A percentile compares a stretch with the other conserved stretches of the same genome.
Conservation (phyloP, 305 asterid species). For the Rubia peregrina region DNA sequence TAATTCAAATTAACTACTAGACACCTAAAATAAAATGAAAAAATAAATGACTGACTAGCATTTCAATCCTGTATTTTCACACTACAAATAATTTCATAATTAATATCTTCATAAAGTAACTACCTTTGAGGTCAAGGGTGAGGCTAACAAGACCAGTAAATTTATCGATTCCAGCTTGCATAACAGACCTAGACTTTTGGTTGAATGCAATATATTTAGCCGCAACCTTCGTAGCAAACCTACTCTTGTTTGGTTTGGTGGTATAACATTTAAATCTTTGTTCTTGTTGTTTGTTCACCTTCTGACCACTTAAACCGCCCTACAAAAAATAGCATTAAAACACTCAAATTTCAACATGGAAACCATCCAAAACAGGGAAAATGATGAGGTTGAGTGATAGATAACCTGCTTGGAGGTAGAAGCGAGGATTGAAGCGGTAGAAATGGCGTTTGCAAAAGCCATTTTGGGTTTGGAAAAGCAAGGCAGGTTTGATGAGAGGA, state of each 20-base stretch:
- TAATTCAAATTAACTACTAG: too few relatives aligned
- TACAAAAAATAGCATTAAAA: constrained; percentile 15
- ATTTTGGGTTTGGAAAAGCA: not conserved
- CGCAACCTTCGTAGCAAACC: constrained; percentile 38
- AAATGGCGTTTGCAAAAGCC: constrained; percentile 73
- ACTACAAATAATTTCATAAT: not conserved
- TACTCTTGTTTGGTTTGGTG: constrained; percentile 30
- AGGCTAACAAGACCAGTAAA: constrained; percentile 90
- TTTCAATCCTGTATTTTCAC: too few relatives aligned
- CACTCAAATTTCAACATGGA: not conserved
- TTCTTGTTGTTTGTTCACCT: constrained; percentile 55
- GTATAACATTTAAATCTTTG: constrained; percentile 35
- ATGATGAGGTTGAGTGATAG: constrained; percentile 32
- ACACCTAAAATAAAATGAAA: too few relatives aligned
- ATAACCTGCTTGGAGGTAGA: too few relatives aligned
- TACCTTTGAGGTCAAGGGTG: constrained; percentile 97
- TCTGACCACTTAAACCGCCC: constrained; percentile 55
- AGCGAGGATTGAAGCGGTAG: constrained; percentile 9
- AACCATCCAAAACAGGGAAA: not conserved
- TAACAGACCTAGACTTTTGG: constrained; percentile 64
- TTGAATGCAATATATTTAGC: too few relatives aligned
- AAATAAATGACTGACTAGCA: too few relatives aligned
- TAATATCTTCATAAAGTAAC: not conserved
- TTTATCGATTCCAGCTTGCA: constrained; percentile 89
- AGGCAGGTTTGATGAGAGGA: not conserved